Conservation (phyloP, 2,329 filamentous ascomycete species). For the Pseudogymnoascus sp. region DNA sequence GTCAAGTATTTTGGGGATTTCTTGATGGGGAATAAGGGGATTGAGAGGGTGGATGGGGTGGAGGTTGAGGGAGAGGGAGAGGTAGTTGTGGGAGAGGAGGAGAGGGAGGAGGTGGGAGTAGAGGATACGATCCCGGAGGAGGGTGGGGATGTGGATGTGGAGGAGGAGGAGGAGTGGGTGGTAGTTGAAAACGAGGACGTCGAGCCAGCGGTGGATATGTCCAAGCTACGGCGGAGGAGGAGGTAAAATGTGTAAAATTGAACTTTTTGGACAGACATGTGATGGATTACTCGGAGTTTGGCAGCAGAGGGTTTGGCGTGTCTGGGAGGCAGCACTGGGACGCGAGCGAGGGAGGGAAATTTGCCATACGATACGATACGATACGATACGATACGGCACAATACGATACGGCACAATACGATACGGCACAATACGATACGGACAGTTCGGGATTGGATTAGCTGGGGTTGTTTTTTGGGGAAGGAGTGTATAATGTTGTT, state of each 20-base stretch:
- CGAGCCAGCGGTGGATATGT: conserved; percentile 16
- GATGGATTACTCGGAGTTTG: neutral
- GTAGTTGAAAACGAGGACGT: conserved; percentile 9
- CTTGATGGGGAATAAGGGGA: conserved; percentile 60
- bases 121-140: no score
- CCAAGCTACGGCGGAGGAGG: conserved; percentile 21
- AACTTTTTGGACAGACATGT: neutral
- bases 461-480: neutral
- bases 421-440: neutral
- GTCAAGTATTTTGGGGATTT: conserved; percentile 79
- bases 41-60: conserved; percentile 36
- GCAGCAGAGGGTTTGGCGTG: neutral
- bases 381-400: neutral
- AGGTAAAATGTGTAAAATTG: neutral
- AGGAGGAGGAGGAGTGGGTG: neutral
- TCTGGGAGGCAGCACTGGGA: neutral
- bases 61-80: conserved; percentile 13
- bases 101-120: conserved; percentile 27
- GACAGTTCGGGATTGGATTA: neutral
- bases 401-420: no score
- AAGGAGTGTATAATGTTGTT: neutral
- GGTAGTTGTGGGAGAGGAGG: conserved; percentile 18
- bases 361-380: neutral
- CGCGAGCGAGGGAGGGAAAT: neutral
- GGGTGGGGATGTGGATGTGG: neutral